A percentile compares a stretch with the other conserved stretches of the same genome.
phyloP scores from a whole-genome alignment of 2,329 filamentous ascomycete genomes.

The Aspergillus niger region DNA sequence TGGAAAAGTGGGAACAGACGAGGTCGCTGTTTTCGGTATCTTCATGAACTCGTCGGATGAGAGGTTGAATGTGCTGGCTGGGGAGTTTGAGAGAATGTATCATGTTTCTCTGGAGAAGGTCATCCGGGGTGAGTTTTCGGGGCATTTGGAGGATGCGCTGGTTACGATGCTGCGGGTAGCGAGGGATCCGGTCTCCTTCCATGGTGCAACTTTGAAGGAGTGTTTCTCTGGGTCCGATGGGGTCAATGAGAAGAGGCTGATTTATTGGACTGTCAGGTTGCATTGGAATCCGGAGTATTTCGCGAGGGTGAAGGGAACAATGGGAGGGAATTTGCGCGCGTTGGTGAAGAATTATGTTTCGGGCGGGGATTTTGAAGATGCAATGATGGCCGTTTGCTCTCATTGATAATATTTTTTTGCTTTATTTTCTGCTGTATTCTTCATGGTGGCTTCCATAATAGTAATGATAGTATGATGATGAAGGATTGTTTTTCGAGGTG shows the following conservation, averaged over 20 bases:
- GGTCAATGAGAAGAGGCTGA: slow-evolving; percentile 47
- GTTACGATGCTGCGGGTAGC: slow-evolving; percentile 71
- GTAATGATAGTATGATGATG: too few species aligned
- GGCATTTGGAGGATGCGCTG: slow-evolving; percentile 79
- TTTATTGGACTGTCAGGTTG: slow-evolving; percentile 52
- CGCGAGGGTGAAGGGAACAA: slow-evolving; percentile 67
- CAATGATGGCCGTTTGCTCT: slow-evolving; percentile 12
- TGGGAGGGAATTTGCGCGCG: slow-evolving; percentile 9
- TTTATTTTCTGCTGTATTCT: too few species aligned
- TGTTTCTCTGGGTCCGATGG: slow-evolving; percentile 69
- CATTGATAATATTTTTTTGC: neutral
- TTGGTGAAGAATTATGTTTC: neutral
- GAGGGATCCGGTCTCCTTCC: slow-evolving; percentile 73
- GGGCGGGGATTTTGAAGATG: slow-evolving; percentile 11
- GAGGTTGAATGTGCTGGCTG: slow-evolving; percentile 73
- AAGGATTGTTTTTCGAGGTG: too few species aligned
- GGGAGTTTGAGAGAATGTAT: slow-evolving; percentile 70
- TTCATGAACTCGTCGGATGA: slow-evolving; percentile 71
- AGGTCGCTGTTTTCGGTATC: slow-evolving; percentile 74
- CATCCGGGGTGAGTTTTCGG: slow-evolving; percentile 65
- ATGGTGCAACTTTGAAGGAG: slow-evolving; percentile 72
- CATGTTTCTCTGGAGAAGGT: slow-evolving; percentile 47
- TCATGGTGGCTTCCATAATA: neutral
- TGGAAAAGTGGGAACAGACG: slow-evolving; percentile 69
- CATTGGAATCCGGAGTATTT: slow-evolving; percentile 76